These are phyloP conservation scores for Sclerotinia trifoliorum DNA, from an alignment of 2,329 filamentous ascomycete genomes.

Conservation along the genomic window DNA sequence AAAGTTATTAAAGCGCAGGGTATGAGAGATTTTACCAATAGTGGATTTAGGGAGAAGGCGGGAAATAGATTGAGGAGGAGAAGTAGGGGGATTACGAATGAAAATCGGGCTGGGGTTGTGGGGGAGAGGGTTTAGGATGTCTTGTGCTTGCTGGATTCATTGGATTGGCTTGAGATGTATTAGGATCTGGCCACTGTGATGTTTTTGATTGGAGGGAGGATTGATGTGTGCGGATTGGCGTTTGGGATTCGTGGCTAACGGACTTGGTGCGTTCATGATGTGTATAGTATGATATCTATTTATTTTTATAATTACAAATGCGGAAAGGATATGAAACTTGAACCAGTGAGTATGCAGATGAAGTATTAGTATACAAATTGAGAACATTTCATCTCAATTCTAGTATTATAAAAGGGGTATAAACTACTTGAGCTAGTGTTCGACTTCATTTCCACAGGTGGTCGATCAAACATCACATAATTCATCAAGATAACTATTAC, in stretches of 20 bases:
- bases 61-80: slow-evolving; percentile 61
- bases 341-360: not conserved
- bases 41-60: slow-evolving; percentile 92
- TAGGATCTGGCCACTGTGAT: not conserved
- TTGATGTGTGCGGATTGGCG: not conserved
- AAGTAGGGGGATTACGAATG: not conserved
- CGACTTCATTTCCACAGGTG: not conserved
- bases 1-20: slow-evolving; percentile 18
- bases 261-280: not conserved
- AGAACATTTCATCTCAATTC: not conserved
- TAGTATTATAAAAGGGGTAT: no score
- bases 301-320: not conserved
- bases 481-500: not conserved
- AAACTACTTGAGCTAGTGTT: no score
- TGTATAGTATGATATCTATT: not conserved
- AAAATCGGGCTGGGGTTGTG: not conserved
- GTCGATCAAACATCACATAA: not conserved
- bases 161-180: not conserved
- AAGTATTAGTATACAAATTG: not conserved
- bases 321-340: not conserved
- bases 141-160: not conserved
- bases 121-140: not conserved
- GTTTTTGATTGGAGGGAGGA: not conserved
- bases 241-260: not conserved
- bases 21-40: slow-evolving; percentile 40